A percentile compares a stretch with the other conserved stretches of the same genome.
Conservation (phyloP, 2,329 filamentous ascomycete species). For the Penicillium sp. region DNA sequence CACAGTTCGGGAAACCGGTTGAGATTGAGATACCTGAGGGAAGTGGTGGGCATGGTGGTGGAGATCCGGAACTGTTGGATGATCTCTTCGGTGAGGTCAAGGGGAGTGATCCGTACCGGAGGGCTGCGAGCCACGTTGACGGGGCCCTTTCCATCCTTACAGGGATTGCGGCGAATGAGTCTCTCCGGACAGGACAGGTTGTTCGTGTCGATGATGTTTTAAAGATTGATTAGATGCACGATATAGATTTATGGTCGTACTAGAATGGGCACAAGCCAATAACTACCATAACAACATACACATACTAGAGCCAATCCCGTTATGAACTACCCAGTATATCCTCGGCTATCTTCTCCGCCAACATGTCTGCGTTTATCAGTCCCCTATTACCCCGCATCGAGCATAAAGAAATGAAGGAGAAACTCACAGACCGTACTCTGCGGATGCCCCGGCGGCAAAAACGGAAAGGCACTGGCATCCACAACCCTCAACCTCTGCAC, state of each 20-base stretch:
- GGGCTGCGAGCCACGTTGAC: conserved; percentile 64
- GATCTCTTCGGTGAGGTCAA: conserved; percentile 59
- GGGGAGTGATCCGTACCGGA: conserved; percentile 53
- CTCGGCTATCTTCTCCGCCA: conserved; percentile 45
- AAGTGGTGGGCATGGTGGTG: conserved; percentile 63
- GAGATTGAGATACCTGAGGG: conserved; percentile 60
- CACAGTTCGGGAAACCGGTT: conserved; percentile 61
- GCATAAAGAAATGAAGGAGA: background rate
- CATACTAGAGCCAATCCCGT: background rate
- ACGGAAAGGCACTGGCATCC: conserved; percentile 42
- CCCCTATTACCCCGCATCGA: background rate
- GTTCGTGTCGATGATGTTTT: conserved; percentile 59
- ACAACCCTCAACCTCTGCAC: conserved; percentile 38
- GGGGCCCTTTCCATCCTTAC: conserved; percentile 65
- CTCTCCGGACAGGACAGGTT: conserved; percentile 61
- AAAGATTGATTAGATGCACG: background rate
- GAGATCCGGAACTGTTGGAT: conserved; percentile 61
- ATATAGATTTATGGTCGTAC: background rate
- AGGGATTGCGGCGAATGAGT: conserved; percentile 64
- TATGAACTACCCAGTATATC: conserved; percentile 11
- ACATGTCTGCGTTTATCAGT: conserved; percentile 32
- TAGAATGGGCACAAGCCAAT: background rate
- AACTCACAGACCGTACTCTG: conserved; percentile 40
- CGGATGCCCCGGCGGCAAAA: conserved; percentile 48
- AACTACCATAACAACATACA: too few species aligned